Base-by-base conservation (phyloP, 352 stramenopile genomes). In the Phytopythium vexans region DNA sequence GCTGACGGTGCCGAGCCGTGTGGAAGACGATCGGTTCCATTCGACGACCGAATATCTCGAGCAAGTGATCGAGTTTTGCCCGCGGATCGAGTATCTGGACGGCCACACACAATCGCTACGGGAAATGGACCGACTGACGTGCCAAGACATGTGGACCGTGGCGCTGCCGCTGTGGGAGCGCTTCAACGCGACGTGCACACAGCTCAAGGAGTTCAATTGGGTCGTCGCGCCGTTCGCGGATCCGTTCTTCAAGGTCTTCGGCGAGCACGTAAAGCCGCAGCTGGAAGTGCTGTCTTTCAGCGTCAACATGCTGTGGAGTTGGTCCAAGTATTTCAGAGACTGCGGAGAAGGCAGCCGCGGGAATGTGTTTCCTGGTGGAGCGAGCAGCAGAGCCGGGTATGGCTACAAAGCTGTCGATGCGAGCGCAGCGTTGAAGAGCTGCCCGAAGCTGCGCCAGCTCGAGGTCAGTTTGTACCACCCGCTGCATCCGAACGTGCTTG, bases 301-400 rank as follows among this genome's bases (percentile, higher is more conserved):
- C 32, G 61, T 71, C 31, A 82, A 72, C 47, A 52, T 78, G 61
- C 57, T 64, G 33, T 82, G 69, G 74, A 47, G 71, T 46, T 80
- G 59, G 54, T 9, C 34, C 5, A 37, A 48, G 12, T 81, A 82
- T 49, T 78, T 80, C 46, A 34, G 36, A 1, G 49, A 69, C 1
- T 50, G 32, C 0, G 45, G 34, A 1, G 45, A 51, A 41, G n/a
- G 43, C 4, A n/a, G 37, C 9, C 6, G 8, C 12, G 40, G 4
- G 3, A n/a, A 12, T n/a, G 46, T 41, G 46, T 10, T 43, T 27
- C 6, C 12, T 41, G 14, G 15, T 27, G 14, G 58, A 31, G 11
- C 41, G 8, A 16, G 32, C 10, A n/a, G 47, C 8, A 41, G 56
- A 47, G 16, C 54, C 43, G 54, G 50, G 11, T 72, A 69, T 3